Base-by-base conservation (phyloP, 441 rosid species). In the Pelargonium myrrhifolium region DNA sequence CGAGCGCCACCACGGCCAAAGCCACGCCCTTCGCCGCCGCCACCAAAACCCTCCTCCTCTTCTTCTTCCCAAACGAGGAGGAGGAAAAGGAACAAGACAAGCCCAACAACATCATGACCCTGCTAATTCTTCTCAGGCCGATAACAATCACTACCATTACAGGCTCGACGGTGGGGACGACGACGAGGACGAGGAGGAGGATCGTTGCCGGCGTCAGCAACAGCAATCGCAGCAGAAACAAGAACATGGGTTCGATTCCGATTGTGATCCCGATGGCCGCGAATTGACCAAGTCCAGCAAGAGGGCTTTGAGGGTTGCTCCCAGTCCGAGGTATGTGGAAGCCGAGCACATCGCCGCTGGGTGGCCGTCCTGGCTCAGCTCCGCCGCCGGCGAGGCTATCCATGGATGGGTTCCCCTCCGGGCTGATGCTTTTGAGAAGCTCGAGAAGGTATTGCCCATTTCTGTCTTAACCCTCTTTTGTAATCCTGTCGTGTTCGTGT, bases 331-430 rank as follows among this genome's bases (percentile, higher is more conserved):
- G 65, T 71, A 73, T 11, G 51, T 49, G 60, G 89, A 84, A 68
- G 75, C 76, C 11, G 93, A 86, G 83, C 95, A 78, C 75, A 82
- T 87, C 72, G 87, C 87, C 0, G 95, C 89, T 7, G 95, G 92
- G 22, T 93, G 99, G 99, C 99, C 99, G 4, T 35, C 80, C 67
- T 93, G 99, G 99, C 89, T 93, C 22, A 83, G 84, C 35, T 74
- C 92, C 0, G 95, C 79, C 28, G 93, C 97, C 11, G 84, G 92
- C 45, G 96, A 89, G 66, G 90, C 99, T 55, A 71, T 93, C 77
- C 80, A 77, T 21, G 95, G 93, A 67, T 93, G 99, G 99, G 67
- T 84, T 64, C 99, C 97, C 0, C 82, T 92, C 8, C 86, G 82
- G 9, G 93, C 99, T 8, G 84, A 80, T 42, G 84, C 93, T 12